These are phyloP conservation scores for Ophiostoma perfectum DNA, from an alignment of 2,329 filamentous ascomycete species.

Conservation along the genomic window DNA sequence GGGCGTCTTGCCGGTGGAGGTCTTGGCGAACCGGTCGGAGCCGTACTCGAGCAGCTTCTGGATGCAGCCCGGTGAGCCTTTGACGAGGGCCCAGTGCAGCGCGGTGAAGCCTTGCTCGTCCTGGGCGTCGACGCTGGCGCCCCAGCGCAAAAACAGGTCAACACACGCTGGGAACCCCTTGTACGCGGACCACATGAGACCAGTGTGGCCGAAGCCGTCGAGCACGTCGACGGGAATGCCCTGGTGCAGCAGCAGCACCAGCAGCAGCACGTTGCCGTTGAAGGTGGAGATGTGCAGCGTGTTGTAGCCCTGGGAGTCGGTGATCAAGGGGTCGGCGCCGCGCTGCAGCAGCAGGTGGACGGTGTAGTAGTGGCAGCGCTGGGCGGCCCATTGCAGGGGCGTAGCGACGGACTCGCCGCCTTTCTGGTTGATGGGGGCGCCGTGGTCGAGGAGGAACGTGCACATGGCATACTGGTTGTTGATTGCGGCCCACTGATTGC, in stretches of 20 bases:
- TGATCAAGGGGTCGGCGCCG: constrained; percentile 86
- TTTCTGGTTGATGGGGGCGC: constrained; percentile 89
- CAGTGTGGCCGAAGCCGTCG: constrained; percentile 86
- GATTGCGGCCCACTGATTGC: constrained; percentile 87
- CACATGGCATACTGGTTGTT: constrained; percentile 98
- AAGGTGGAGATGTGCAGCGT: constrained; percentile 95
- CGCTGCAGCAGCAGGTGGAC: constrained; percentile 87
- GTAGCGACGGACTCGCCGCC: constrained; percentile 94
- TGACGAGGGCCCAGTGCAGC: constrained; percentile 93
- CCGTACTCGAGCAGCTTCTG: constrained; percentile 95
- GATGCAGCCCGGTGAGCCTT: constrained; percentile 82
- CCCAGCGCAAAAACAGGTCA: constrained; percentile 89
- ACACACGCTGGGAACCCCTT: constrained; percentile 92
- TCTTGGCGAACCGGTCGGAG: constrained; percentile 85
- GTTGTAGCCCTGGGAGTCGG: constrained; percentile 95
- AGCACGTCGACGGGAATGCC: constrained; percentile 89
- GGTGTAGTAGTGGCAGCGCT: constrained; percentile 92
- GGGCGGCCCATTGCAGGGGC: constrained; percentile 92
- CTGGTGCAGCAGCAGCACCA: constrained; percentile 86
- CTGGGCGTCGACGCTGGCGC: constrained; percentile 81
- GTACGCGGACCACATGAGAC: constrained; percentile 98
- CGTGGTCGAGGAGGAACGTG: constrained; percentile 79
- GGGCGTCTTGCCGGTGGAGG: constrained; percentile 84
- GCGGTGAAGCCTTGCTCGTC: constrained; percentile 94
- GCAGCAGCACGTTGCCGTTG: constrained; percentile 87